Base-by-base conservation (phyloP, 2,329 filamentous ascomycete genomes). In the Colletotrichum shisoi region DNA sequence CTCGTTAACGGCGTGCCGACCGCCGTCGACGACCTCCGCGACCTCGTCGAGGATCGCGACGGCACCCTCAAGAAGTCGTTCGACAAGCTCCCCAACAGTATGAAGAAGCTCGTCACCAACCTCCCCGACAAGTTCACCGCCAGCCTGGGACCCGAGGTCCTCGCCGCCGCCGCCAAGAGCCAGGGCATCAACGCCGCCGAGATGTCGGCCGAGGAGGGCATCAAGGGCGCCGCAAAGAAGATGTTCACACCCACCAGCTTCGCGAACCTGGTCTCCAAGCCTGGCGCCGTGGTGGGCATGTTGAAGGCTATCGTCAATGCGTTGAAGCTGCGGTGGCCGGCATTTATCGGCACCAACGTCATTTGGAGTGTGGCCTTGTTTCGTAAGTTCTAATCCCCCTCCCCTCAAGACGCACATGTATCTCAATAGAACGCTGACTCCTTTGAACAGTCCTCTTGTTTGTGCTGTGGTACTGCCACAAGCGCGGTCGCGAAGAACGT, bases 401-500 rank as follows among this genome's bases (percentile, higher is more conserved):
- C 39, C 39, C 39, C 27, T 13, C 15, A 4, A 34, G 8, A 31
- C 48, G 27, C 19, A 3, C 17, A 2, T 3, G 2, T 45, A 11
- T 19, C 19, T 3, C 27, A 21, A 4, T 24, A 12, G 6, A 7
- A 61, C 13, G 9, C 70, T 73, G 19, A 73, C 54, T 15, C 7
- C 11, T 21, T 6, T 1, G 63, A 9, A 3, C 31, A 91, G 92
- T 98, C 62, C 84, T 98, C 17, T 85, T 99, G 63, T 95, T 97
- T 75, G 92, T 96, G 51, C 89, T 98, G 73, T 99, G 94, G 94
- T 99, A 98, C 80, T 98, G 94, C 80, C 91, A 98, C 79, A 98
- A 98, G 82, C 91, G 95, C 61, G 95, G 95, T 45, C 88, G 88
- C 51, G 94, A 99, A 80, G 89, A 89, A 7, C 87, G 95, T 57